Evolutionary conservation across 441 rosid species (phyloP).

Genomic region (Euphorbia schlechtendalii): DNA sequence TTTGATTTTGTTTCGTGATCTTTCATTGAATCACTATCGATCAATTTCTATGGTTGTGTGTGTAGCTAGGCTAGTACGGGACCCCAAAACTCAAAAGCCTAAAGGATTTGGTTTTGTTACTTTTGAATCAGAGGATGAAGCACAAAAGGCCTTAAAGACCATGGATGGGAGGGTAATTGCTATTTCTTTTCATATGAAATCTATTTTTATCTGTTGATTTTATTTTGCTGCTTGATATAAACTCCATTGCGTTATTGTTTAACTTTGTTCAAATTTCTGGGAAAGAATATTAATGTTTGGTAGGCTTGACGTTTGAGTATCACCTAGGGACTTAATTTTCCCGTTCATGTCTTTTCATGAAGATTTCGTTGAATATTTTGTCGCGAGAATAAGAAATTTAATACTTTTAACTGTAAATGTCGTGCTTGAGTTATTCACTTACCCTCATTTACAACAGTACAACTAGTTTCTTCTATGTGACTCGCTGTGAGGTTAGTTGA

Average conservation of each 20-base stretch:
- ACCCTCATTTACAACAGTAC: too few relatives aligned
- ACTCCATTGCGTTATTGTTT: too few relatives aligned
- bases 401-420: too few relatives aligned
- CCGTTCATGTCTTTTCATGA: too few relatives aligned
- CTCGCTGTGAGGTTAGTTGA: too few relatives aligned
- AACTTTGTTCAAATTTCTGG: too few relatives aligned
- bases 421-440: too few relatives aligned
- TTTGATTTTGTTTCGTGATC: not conserved
- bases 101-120: slow-evolving; percentile 64
- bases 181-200: not conserved
- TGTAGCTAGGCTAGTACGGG: slow-evolving; percentile 44
- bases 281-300: too few relatives aligned
- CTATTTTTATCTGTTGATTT: not conserved
- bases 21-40: not conserved
- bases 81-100: slow-evolving; percentile 45
- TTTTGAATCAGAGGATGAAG: slow-evolving; percentile 42
- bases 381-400: not conserved
- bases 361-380: not conserved
- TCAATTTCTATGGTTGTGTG: not conserved
- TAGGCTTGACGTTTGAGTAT: too few relatives aligned
- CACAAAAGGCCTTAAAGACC: slow-evolving; percentile 55
- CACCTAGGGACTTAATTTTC: too few relatives aligned
- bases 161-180: slow-evolving; percentile 54
- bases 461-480: too few relatives aligned
- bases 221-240: too few relatives aligned